Base-by-base conservation (phyloP, 139 green algal genomes). In the Volvox reticuliferus region DNA sequence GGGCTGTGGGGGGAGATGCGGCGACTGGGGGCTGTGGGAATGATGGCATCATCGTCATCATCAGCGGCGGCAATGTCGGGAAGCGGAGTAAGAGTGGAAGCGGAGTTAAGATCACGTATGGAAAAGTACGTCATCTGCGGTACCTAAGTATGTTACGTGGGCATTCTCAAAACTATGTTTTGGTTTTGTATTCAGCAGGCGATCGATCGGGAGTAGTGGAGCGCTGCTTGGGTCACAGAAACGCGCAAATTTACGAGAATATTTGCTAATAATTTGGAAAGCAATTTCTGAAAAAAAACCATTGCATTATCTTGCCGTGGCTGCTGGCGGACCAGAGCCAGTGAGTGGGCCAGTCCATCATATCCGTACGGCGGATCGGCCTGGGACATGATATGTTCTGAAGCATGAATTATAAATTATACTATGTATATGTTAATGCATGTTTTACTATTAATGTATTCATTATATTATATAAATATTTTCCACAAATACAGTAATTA, bases 1-100 rank as follows among this genome's bases (percentile, higher is more conserved):
- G 68, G 24, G 36, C 82, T 88, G 82, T 50, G 50, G 63, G 63
- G 26, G 30, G 63, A 88, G 63, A 12, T 78, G 82, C 82, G 33
- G 18, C 63, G 82, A 20, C 78, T 84, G 78, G 36, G 36, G 36
- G 78, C 33, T 17, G 30, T 84, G 36, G 36, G 21, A 44, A 32
- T 24, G 78, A 24, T 30, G 65, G 65, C 65, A 24, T 24, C 65
- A 28, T 24, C 65, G 21, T 24, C 65, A 5, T 28, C 65, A 12
- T 28, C 16, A 28, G 65, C 65, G 65, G 65, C 21, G 65, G 9
- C 24, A 28, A n/a, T 55, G 81, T 28, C 9, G 61, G 81, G 19
- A 5, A 32, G 17, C 28, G 63, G 65, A 20, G n/a, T 6, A 30
- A 44, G 14, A 18, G 55, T 86, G 80, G 55, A 35, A 9, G 28